Percentiles rank a stretch among this genome's conserved stretches.
These are phyloP conservation scores for Daldinia loculata DNA, from an alignment of 495 filamentous ascomycete species.

Conservation along the genomic window DNA sequence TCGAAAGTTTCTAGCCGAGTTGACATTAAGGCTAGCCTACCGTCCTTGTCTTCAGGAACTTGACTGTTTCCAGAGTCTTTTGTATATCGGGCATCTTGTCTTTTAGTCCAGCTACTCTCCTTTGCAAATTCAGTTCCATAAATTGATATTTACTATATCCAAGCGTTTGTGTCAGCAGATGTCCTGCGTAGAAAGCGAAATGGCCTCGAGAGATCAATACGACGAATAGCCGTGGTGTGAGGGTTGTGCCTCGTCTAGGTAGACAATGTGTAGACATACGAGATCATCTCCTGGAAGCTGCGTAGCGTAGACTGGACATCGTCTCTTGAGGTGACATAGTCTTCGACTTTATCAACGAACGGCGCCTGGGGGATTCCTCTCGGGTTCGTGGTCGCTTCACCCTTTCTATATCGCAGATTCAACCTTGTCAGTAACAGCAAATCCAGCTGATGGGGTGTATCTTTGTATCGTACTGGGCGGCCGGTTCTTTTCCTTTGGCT, in stretches of 20 bases:
- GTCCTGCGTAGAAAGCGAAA: neutral
- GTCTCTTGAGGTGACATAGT: conserved; percentile 85
- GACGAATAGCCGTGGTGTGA: neutral
- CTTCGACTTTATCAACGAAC: conserved; percentile 95
- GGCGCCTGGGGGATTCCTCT: conserved; percentile 94
- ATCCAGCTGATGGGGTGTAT: neutral
- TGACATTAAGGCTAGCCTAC: conserved; percentile 50
- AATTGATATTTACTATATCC: conserved; percentile 90
- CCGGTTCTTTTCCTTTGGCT: conserved; percentile 48
- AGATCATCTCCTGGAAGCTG: conserved; percentile 99
- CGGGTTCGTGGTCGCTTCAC: conserved; percentile 77
- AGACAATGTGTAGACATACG: conserved; percentile 59
- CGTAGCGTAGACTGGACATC: conserved; percentile 91
- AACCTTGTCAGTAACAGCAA: conserved; percentile 4
- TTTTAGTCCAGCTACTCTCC: conserved; percentile 80
- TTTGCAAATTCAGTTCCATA: conserved; percentile 93
- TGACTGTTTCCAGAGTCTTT: conserved; percentile 95
- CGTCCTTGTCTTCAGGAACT: conserved; percentile 76
- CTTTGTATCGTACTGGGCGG: conserved; percentile 33
- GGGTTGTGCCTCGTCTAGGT: neutral
- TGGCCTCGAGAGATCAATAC: conserved; percentile 12
- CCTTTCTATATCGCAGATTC: conserved; percentile 48
- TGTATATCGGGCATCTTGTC: conserved; percentile 98
- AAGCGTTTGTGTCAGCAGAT: conserved; percentile 18
- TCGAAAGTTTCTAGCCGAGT: neutral